phyloP scores from a whole-genome alignment of 2,329 filamentous ascomycete genomes.

The Hypoxylon sp. region DNA sequence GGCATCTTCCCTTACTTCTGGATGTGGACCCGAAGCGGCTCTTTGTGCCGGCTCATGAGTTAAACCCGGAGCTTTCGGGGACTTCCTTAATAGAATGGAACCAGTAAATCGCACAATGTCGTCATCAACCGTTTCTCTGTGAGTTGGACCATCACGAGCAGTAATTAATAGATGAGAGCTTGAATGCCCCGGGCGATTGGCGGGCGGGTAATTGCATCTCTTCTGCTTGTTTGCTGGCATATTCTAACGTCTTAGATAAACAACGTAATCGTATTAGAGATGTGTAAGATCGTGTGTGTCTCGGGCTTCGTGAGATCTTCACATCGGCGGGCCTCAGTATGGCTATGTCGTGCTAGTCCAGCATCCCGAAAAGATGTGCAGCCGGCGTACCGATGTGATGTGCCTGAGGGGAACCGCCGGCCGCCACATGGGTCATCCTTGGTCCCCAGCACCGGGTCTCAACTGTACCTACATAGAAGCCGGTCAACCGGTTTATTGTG shows the following conservation, averaged over 20 bases:
- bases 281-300: slow-evolving; percentile 21
- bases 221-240: neutral
- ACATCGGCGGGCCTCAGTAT: slow-evolving; percentile 13
- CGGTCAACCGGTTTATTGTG: neutral
- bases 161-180: slow-evolving; percentile 7
- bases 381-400: slow-evolving; percentile 20
- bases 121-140: slow-evolving; percentile 5
- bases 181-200: neutral
- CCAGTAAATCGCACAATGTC: slow-evolving; percentile 11
- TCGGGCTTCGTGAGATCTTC: slow-evolving; percentile 15
- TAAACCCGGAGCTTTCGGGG: slow-evolving; percentile 10
- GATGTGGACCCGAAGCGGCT: slow-evolving; percentile 21
- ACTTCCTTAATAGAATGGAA: slow-evolving; percentile 14
- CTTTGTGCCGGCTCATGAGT: slow-evolving; percentile 16
- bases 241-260: slow-evolving; percentile 8
- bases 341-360: slow-evolving; percentile 29
- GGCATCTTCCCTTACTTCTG: slow-evolving; percentile 7
- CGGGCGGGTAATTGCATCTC: slow-evolving; percentile 7
- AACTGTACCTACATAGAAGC: neutral
- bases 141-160: neutral
- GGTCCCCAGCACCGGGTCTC: slow-evolving; percentile 8
- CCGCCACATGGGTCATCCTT: slow-evolving; percentile 28
- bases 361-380: slow-evolving; percentile 17
- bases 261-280: neutral
- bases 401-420: slow-evolving; percentile 5